Base-by-base conservation (phyloP, 2,329 filamentous ascomycete genomes). In the Phoma sp. region DNA sequence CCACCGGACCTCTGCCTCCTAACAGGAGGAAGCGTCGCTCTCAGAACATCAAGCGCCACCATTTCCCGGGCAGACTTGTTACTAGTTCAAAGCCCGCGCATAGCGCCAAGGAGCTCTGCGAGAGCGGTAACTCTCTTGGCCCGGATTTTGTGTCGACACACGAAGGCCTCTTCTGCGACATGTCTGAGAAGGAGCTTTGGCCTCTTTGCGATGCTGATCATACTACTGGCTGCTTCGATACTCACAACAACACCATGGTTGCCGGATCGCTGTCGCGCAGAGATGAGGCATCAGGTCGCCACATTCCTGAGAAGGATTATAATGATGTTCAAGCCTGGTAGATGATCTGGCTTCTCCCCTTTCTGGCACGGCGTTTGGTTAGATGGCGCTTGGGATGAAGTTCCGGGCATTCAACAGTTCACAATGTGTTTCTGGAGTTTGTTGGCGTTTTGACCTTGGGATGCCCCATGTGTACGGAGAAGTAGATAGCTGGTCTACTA, bases 81-180 rank as follows among this genome's bases (percentile, higher is more conserved):
- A 55, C 25, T 10, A 56, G 52, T 45, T 38, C 40, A 4, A 45
- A 61, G n/a, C 57, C 69, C 30, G 53, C 65, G 25, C 70, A 74
- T 47, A 70, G 59, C 43, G 73, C 72, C 3, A 30, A 29, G 5
- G 42, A 45, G 42, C 61, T 75, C 7, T 75, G 73, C 56, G 50
- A 69, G 53, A 63, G 57, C 24, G 32, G 52, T 6, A 67, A 52
- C 5, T 72, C 69, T 29, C 54, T 61, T 4, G 73, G 72, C 7
- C 72, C 70, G 9, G 70, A 74, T 47, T 68, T 73, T 24, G 69
- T 72, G 23, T 73, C 70, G 7, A 46, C 60, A 10, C 46, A 49
- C 4, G 71, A 75, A 49, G 57, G 57, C 3, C 13, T 69, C 6
- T 74, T 70, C 52, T 75, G 71, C 54, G 68, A 75, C 45, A 75